These are phyloP conservation scores for Zizania palustris DNA, from an alignment of 202 grass and related monocot species.

Conservation along the genomic window DNA sequence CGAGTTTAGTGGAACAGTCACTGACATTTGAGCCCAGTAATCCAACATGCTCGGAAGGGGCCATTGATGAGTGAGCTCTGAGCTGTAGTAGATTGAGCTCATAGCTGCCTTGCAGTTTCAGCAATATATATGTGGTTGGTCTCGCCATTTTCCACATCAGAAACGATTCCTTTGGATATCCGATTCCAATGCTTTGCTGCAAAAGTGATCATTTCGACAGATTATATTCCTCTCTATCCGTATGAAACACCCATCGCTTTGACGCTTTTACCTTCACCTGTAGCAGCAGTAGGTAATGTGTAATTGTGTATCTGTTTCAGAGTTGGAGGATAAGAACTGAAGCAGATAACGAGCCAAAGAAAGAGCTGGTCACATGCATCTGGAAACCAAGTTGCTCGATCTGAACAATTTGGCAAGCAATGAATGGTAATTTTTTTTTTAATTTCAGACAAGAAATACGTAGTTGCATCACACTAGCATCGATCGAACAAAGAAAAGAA, in stretches of 20 bases:
- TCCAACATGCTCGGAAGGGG: background rate
- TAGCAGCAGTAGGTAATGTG: background rate
- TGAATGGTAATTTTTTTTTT: background rate
- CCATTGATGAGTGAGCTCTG: constrained; percentile 20
- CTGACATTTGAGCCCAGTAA: background rate
- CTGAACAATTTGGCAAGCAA: background rate
- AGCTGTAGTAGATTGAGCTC: background rate
- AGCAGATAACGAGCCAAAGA: background rate
- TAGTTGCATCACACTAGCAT: background rate
- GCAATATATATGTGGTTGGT: background rate
- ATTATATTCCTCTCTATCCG: constrained; percentile 51
- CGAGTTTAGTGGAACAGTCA: too few relatives aligned
- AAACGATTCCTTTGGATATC: constrained; percentile 36
- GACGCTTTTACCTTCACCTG: background rate
- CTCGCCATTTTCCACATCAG: constrained; percentile 1
- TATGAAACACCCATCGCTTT: background rate
- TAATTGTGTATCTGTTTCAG: constrained; percentile 6
- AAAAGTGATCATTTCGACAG: background rate
- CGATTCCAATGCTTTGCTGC: background rate
- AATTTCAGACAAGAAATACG: background rate
- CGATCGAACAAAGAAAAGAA: background rate
- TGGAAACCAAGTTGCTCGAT: background rate
- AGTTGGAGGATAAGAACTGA: background rate
- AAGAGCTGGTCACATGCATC: background rate
- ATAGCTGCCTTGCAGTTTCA: background rate